Evolutionary conservation across 202 grass and related monocot genomes (phyloP).

Genomic region (Schoenoplectus tabernaemontani): DNA sequence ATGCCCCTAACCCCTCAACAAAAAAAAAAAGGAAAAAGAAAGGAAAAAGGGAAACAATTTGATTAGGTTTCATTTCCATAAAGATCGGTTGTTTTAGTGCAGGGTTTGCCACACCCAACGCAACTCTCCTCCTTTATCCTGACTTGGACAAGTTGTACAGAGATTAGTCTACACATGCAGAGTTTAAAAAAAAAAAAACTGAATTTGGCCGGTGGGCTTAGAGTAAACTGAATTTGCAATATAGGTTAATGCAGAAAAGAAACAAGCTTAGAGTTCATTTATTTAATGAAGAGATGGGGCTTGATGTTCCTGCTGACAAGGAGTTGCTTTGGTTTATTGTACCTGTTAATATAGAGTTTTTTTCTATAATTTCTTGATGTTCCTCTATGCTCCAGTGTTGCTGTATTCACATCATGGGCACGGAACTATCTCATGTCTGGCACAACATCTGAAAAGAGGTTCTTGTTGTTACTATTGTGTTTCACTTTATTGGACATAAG

Average conservation of each 20-base stretch:
- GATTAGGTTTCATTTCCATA: no score
- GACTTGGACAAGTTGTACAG: no score
- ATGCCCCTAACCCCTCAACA: background rate
- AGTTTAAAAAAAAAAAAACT: no score
- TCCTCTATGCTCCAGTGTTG: slow-evolving; percentile 43
- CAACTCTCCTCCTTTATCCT: no score
- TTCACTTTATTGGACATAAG: background rate
- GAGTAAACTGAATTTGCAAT: background rate
- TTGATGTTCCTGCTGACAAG: background rate
- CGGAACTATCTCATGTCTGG: slow-evolving; percentile 34
- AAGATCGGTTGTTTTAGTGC: no score
- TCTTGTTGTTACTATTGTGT: slow-evolving; percentile 5
- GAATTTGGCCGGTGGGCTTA: background rate
- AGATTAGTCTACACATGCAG: no score
- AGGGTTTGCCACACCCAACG: no score
- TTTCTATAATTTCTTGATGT: background rate
- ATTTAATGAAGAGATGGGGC: background rate
- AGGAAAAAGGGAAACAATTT: no score
- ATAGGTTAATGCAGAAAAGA: background rate
- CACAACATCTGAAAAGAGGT: slow-evolving; percentile 49
- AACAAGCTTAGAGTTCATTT: background rate
- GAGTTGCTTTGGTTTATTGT: background rate
- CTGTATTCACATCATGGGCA: slow-evolving; percentile 81
- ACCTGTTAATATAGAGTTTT: background rate
- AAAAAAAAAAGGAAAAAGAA: background rate